Evolutionary conservation across 805 yeast species (phyloP).

Genomic region (Kluyveromyces lactis): DNA sequence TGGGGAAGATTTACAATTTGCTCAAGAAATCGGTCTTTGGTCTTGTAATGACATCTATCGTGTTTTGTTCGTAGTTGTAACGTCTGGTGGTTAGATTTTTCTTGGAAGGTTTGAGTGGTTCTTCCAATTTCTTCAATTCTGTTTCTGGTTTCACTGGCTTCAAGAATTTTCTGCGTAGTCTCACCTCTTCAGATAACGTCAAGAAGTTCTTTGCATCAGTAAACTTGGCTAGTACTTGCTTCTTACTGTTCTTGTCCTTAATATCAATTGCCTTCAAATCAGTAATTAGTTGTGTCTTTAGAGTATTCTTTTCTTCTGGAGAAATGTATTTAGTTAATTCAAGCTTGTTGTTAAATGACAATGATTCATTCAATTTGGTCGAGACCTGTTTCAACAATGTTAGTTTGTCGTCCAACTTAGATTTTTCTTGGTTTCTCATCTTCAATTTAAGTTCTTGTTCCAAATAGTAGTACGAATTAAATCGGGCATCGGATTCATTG

Average conservation of each 20-base stretch:
- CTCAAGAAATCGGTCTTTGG: slow-evolving; percentile 41
- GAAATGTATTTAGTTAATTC: slow-evolving; percentile 16
- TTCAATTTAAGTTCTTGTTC: slow-evolving; percentile 37
- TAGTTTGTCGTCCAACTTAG: slow-evolving; percentile 18
- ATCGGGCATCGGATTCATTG: slow-evolving; percentile 45
- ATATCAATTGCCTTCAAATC: slow-evolving; percentile 12
- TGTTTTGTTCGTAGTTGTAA: slow-evolving; percentile 51
- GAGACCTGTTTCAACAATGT: slow-evolving; percentile 11
- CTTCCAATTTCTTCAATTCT: slow-evolving; percentile 10
- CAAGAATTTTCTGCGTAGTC: slow-evolving; percentile 42
- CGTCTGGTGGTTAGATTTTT: slow-evolving; percentile 46
- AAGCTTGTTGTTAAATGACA: slow-evolving; percentile 23
- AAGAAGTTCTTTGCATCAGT: slow-evolving; percentile 24
- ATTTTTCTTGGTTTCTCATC: slow-evolving; percentile 29
- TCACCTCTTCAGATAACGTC: slow-evolving; percentile 25
- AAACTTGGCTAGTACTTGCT: slow-evolving; percentile 37
- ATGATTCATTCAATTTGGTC: slow-evolving; percentile 11
- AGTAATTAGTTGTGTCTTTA: slow-evolving; percentile 20
- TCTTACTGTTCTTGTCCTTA: slow-evolving; percentile 24
- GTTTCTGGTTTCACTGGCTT: slow-evolving; percentile 49
- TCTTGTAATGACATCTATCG: slow-evolving; percentile 46
- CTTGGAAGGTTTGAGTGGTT: slow-evolving; percentile 31
- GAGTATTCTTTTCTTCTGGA: slow-evolving; percentile 24
- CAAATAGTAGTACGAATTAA: slow-evolving; percentile 46
- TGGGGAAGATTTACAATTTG: slow-evolving; percentile 12